Evolutionary conservation across 495 filamentous ascomycete genomes (phyloP).

Genomic region (Tuber microsphaerosporum): DNA sequence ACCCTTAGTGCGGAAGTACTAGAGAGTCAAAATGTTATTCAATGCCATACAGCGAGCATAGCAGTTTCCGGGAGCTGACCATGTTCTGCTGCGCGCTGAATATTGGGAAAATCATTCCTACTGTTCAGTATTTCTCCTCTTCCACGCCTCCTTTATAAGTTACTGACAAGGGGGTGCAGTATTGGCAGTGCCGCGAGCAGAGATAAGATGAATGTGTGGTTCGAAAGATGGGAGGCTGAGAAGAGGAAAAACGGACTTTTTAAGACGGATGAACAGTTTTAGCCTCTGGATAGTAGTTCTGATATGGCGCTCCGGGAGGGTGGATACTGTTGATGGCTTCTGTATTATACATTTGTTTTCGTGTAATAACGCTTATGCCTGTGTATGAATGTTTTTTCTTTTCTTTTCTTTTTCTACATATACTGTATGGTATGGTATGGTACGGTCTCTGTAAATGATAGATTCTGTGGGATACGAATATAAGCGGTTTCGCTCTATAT

Average conservation of each 20-base stretch:
- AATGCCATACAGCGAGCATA: slow-evolving; percentile 93
- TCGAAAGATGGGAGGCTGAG: slow-evolving; percentile 79
- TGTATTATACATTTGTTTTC: not conserved
- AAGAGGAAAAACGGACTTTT: slow-evolving; percentile 73
- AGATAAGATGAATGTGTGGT: slow-evolving; percentile 83
- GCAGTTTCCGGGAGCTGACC: slow-evolving; percentile 83
- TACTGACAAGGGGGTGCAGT: slow-evolving; percentile 14
- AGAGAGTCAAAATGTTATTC: slow-evolving; percentile 72
- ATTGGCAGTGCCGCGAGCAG: slow-evolving; percentile 57
- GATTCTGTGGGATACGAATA: not conserved
- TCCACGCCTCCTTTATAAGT: no score
- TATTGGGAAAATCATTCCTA: slow-evolving; percentile 84
- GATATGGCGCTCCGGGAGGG: not conserved
- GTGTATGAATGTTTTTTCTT: not conserved
- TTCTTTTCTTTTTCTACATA: not conserved
- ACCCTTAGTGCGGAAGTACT: slow-evolving; percentile 71
- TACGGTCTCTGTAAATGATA: not conserved
- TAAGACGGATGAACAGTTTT: slow-evolving; percentile 43
- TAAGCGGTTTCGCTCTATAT: not conserved
- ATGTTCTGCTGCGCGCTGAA: slow-evolving; percentile 83
- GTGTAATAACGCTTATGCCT: not conserved
- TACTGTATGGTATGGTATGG: not conserved
- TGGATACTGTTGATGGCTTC: not conserved
- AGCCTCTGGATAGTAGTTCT: not conserved
- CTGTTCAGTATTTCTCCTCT: slow-evolving; percentile 56